Base-by-base conservation (phyloP, 805 yeast genomes). In the Jamesozyma piceae region DNA sequence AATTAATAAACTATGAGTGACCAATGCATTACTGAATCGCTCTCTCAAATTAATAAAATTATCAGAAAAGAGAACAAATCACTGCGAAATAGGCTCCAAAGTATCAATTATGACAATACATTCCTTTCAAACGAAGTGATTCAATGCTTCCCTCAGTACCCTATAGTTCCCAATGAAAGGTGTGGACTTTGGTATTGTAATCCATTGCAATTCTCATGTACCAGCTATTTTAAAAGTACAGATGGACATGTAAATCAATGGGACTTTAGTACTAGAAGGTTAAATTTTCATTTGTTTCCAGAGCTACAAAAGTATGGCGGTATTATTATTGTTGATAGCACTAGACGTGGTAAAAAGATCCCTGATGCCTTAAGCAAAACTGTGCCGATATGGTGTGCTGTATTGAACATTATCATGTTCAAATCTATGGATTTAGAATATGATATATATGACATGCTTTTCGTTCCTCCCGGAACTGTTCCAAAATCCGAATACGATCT, bases 351-450 rank as follows among this genome's bases (percentile, higher is more conserved):
- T 2, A 88, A 87, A 56, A 63, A 73, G 21, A 77, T 87, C 63
- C 95, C 97, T 0, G 97, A 88, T 60, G 82, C 95, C 0, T 60
- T 86, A 5, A 80, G 88, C 52, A 88, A 88, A 52, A 88, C 95
- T 0, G 68, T 88, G 1, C 96, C 96, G 0, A 83, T 86, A 1
- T 88, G 97, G 97, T 83, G 94, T 61, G 83, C 89, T 0, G 87
- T 84, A 4, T 44, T 87, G 17, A 84, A 83, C 53, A 59, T 60
- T 30, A 65, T 81, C 1, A 61, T 77, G 58, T 69, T 70, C 43
- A 75, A 68, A 18, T 52, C 47, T 3, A 29, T 21, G 2, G 47
- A 39, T 3, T 37, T 38, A 10, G 43, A 40, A 4, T 41, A 38
- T 13, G 46, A 42, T 2, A 13, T 37, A 9, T 49, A 49, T 10